phyloP scores from a whole-genome alignment of 495 filamentous ascomycete genomes.

The Parathielavia appendiculata region DNA sequence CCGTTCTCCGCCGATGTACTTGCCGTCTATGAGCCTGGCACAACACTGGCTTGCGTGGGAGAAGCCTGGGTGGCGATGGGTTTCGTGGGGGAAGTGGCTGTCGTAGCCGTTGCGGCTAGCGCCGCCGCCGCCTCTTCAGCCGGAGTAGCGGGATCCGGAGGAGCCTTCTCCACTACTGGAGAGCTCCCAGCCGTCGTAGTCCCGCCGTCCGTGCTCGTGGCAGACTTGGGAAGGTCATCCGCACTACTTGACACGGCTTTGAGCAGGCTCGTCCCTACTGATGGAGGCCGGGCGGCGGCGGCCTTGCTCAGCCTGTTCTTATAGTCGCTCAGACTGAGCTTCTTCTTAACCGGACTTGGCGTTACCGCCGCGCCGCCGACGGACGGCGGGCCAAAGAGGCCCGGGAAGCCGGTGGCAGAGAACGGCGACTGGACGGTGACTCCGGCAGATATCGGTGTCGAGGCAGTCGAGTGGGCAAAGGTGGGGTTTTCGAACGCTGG shows the following conservation, averaged over 20 bases:
- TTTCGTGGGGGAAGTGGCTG: too few species aligned
- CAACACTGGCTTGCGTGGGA: too few species aligned
- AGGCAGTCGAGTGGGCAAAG: constrained; percentile 29
- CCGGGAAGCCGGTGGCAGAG: constrained; percentile 31
- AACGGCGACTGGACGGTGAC: constrained; percentile 51
- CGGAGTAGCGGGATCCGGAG: constrained; percentile 17
- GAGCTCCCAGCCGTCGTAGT: constrained; percentile 12
- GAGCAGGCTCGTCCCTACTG: constrained; percentile 30
- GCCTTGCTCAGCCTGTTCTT: constrained; percentile 47
- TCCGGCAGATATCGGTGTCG: constrained; percentile 43
- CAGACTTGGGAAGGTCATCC: constrained; percentile 37
- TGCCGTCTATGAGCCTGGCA: too few species aligned
- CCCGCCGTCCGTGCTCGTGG: constrained; percentile 29
- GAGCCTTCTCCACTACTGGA: constrained; percentile 31
- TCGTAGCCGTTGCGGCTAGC: background rate
- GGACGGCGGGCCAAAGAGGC: constrained; percentile 40
- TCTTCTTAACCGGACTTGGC: constrained; percentile 63
- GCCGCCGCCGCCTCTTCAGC: constrained; percentile 6
- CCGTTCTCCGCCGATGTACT: too few species aligned
- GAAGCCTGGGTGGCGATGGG: background rate
- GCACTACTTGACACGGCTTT: constrained; percentile 34
- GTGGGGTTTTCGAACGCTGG: constrained; percentile 34
- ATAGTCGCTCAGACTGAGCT: constrained; percentile 70
- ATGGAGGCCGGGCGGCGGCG: constrained; percentile 37
- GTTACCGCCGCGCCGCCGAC: constrained; percentile 43